phyloP scores from a whole-genome alignment of 805 yeast species.

The Starmerella floricola region DNA sequence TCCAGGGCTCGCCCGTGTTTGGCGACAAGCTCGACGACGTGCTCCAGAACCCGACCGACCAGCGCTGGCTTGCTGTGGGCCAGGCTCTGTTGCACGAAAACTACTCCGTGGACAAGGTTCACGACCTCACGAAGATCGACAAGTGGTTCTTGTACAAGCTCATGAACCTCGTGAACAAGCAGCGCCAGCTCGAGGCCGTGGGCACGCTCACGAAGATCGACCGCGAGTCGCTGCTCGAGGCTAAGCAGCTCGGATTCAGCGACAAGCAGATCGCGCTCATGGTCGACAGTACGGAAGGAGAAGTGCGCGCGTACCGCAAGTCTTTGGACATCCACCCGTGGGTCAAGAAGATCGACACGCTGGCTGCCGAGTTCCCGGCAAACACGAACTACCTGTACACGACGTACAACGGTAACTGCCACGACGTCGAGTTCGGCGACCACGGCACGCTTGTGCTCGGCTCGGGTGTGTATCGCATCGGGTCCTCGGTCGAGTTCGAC shows the following conservation, averaged over 20 bases:
- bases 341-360: conserved; percentile 91
- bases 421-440: conserved; percentile 76
- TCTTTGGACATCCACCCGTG: conserved; percentile 73
- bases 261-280: conserved; percentile 83
- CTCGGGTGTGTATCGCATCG: conserved; percentile 98
- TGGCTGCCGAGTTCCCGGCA: conserved; percentile 99
- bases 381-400: conserved; percentile 90
- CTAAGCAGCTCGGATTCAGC: conserved; percentile 90
- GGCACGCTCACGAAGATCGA: conserved; percentile 43
- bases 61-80: conserved; percentile 94
- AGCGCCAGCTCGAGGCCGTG: conserved; percentile 34
- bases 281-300: conserved; percentile 60
- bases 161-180: conserved; percentile 81
- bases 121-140: conserved; percentile 84
- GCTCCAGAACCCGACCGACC: conserved; percentile 90
- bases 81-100: conserved; percentile 88
- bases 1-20: conserved; percentile 64
- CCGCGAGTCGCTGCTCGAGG: conserved; percentile 44
- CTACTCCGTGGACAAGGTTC: conserved; percentile 84
- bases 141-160: conserved; percentile 91
- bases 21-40: conserved; percentile 78
- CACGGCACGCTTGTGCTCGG: conserved; percentile 91
- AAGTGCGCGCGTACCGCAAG: conserved; percentile 73
- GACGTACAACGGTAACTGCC: conserved; percentile 81
- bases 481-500: conserved; percentile 96